Percentiles rank a stretch among this genome's conserved stretches.
Conservation (phyloP, 75 land plant species). For the Selaginella moellendorffii region DNA sequence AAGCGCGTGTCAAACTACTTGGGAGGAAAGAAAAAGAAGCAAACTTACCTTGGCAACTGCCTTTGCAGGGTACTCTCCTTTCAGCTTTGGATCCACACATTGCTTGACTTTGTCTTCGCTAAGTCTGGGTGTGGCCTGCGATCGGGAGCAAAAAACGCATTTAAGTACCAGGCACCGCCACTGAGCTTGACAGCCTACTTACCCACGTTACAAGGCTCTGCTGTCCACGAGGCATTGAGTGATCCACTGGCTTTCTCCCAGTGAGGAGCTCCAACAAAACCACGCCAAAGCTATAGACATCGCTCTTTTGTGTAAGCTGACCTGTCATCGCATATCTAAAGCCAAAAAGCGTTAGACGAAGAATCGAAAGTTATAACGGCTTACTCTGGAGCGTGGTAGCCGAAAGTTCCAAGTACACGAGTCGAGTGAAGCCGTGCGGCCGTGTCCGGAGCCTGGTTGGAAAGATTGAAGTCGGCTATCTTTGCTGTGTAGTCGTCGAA, state of each 20-base stretch:
- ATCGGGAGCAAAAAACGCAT: too few relatives aligned
- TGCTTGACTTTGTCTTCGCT: constrained; percentile 69
- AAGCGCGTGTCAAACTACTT: not conserved
- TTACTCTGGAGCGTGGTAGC: constrained; percentile 6
- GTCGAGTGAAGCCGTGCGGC: not conserved
- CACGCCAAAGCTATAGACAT: constrained; percentile 74
- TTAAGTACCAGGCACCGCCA: too few relatives aligned
- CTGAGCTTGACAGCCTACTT: too few relatives aligned
- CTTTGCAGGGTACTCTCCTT: constrained; percentile 60
- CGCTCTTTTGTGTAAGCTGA: constrained; percentile 66
- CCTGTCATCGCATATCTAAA: constrained; percentile 92
- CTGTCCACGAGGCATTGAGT: constrained; percentile 89
- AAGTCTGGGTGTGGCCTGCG: constrained; percentile 65
- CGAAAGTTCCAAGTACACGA: constrained; percentile 3
- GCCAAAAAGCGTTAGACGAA: not conserved
- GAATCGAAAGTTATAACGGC: too few relatives aligned
- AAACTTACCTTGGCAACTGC: constrained; percentile 69
- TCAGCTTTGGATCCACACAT: constrained; percentile 59
- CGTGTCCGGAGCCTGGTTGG: constrained; percentile 7
- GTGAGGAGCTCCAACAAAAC: constrained; percentile 70
- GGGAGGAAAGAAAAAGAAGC: not conserved
- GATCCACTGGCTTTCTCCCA: constrained; percentile 65
- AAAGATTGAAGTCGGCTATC: constrained; percentile 14
- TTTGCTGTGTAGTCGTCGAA: not conserved
- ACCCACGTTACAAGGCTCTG: constrained; percentile 95